Evolutionary conservation across 495 filamentous ascomycete species (phyloP), one percentile per base, ranked within the genome.

Genomic region (Friedmanniomyces simplex): DNA sequence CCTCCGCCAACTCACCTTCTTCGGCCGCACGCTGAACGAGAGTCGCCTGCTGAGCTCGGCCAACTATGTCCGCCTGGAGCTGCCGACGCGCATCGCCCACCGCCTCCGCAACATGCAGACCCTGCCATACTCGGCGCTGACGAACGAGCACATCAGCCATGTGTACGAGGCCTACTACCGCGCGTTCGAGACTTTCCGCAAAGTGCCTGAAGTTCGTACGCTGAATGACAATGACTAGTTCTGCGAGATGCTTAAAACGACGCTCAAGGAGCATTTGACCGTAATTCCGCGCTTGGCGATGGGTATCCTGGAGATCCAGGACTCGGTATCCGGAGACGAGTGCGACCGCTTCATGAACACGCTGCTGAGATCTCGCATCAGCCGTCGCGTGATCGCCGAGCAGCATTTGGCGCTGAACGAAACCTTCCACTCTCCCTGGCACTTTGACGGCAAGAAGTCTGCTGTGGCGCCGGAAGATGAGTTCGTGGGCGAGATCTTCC

Each of bases 121-220:
- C 55, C 75, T 99, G 43, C 93, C 93, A 20, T 99, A 95, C 65
- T 89, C 94, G 13, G 91, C 96, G 32, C 87, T 97, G 18, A 89
- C 89, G n/a, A 99, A 99, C 66, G 82, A 82, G 12, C 87, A 97
- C 66, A 83, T 99, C 54, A 89, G 85, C 59, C 83, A 91, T 57
- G 94, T 97, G 14, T 97, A 97, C 73, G 91, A 97, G 67, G 76
- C 96, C 6, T 99, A 99, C 74, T 95, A 95, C 72, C 82, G 82
- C 61, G 93, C 93, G 21, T 99, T 99, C 62, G 94, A 99, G 62
- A 83, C 76, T 52, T 83, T 96, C 51, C 86, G 93, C 25, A 82
- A 84, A 50, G 77, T 97, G 21, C 82, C 81, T 24, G 88, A 96
- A 62, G 85, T 97, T 58, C 84, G 83, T 65, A 88, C 80, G 0